Conservation (phyloP, 1,284 basidiomycete genomes). For the Pascua sp. region DNA sequence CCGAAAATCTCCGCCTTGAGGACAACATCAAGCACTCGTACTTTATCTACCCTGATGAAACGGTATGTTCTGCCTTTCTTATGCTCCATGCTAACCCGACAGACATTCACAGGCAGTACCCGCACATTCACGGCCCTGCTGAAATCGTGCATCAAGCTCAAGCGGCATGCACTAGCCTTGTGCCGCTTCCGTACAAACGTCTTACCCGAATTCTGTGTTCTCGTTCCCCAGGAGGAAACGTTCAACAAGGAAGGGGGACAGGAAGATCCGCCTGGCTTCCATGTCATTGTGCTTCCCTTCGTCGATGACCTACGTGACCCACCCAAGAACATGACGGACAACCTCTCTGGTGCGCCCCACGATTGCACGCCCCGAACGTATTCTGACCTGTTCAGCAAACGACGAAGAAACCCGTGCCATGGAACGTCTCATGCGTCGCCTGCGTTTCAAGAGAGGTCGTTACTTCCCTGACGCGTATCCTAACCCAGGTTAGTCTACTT, state of each 20-base stretch:
- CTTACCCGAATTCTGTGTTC: conserved; percentile 73
- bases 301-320: conserved; percentile 87
- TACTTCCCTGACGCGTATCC: conserved; percentile 88
- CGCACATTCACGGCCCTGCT: conserved; percentile 86
- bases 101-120: conserved; percentile 74
- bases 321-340: conserved; percentile 51
- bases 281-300: conserved; percentile 85
- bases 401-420: conserved; percentile 68
- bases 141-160: conserved; percentile 73
- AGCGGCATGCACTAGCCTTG: conserved; percentile 75
- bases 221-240: conserved; percentile 84
- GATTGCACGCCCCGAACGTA: conserved; percentile 4
- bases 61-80: conserved; percentile 52
- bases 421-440: conserved; percentile 69
- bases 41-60: conserved; percentile 91
- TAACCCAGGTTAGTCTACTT: conserved; percentile 69
- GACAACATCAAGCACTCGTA: conserved; percentile 87
- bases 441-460: conserved; percentile 69
- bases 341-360: conserved; percentile 59
- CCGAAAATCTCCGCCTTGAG: conserved; percentile 67
- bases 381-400: conserved; percentile 55
- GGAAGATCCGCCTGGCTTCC: conserved; percentile 82
- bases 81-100: neutral
- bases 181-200: conserved; percentile 69
- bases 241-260: conserved; percentile 67